Conservation (phyloP, 2,329 filamentous ascomycete species). For the Aspergillus piperis region DNA sequence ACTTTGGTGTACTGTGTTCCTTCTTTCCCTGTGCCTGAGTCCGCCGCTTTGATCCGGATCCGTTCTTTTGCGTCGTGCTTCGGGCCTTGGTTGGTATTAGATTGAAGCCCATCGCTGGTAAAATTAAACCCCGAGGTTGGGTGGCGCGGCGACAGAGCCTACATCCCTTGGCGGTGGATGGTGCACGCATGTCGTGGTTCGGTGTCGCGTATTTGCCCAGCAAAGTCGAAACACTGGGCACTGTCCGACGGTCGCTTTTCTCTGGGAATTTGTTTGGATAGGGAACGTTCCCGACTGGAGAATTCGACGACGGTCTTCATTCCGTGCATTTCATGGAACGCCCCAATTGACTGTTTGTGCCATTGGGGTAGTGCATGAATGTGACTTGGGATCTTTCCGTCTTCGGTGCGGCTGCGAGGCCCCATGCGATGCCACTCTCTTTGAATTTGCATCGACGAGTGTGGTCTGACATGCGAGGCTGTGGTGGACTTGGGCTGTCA, state of each 20-base stretch:
- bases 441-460: not conserved
- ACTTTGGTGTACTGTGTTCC: constrained; percentile 11
- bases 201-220: not conserved
- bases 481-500: not conserved
- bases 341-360: not conserved
- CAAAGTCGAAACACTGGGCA: not conserved
- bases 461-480: not conserved
- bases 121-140: constrained; percentile 23
- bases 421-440: not conserved
- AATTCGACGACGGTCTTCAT: not conserved
- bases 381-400: not conserved
- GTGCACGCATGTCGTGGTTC: not conserved
- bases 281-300: not conserved
- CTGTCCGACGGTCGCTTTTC: not conserved
- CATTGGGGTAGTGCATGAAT: not conserved
- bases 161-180: not conserved
- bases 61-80: not conserved
- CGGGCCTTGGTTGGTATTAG: constrained; percentile 31
- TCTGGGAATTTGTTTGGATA: not conserved
- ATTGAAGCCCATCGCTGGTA: constrained; percentile 40
- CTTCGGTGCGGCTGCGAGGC: not conserved
- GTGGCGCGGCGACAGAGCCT: not conserved
- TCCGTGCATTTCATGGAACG: not conserved
- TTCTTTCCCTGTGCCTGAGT: constrained; percentile 7
- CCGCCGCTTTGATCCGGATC: not conserved